Evolutionary conservation across 2,329 filamentous ascomycete genomes (phyloP), one percentile per base, ranked within the genome.

Genomic region (Colletotrichum falcatum): DNA sequence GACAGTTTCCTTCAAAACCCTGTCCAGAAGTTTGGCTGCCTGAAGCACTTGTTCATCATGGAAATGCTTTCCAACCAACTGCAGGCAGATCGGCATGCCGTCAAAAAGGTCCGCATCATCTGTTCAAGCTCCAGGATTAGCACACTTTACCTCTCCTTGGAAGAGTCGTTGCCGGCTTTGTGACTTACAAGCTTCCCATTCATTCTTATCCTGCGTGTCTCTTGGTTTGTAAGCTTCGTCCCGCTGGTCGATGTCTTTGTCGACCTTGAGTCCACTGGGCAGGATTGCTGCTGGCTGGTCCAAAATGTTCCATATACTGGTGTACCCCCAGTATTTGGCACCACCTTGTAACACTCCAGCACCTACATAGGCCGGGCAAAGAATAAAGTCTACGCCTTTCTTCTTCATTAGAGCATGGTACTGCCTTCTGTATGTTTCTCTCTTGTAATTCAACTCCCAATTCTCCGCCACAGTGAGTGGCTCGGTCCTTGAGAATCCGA

Each of bases 31-130:
- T 5, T 9, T 44, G 26, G 65, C 37, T 35, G 35, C 65, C 11
- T 58, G 65, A 75, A 70, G 20, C 33, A 71, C 37, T 30, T 64
- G 60, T 20, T 71, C 68, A 2, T 71, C 68, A n/a, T 67, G 44
- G n/a, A 68, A 69, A 26, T 56, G 68, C 23, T 64, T 67, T 4
- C 68, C 68, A 2, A 58, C 54, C 12, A 71, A 18, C 33, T 71
- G 68, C 30, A 71, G 30, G 28, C 64, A 61, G 8, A 68, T 18
- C 0, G 65, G 46, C 16, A 54, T 48, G 12, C 48, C 65, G 11
- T 68, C 53, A 11, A 71, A 68, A 23, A 49, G 18, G 9, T 69
- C 59, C 7, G 68, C 5, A 18, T 71, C 68, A 33, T 69, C 68
- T 71, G 11, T 18, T 9, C 1, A 9, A 14, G n/a, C 6, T 14